Conservation (phyloP, 805 yeast species). For the Schwanniomyces pseudopolymorphus region DNA sequence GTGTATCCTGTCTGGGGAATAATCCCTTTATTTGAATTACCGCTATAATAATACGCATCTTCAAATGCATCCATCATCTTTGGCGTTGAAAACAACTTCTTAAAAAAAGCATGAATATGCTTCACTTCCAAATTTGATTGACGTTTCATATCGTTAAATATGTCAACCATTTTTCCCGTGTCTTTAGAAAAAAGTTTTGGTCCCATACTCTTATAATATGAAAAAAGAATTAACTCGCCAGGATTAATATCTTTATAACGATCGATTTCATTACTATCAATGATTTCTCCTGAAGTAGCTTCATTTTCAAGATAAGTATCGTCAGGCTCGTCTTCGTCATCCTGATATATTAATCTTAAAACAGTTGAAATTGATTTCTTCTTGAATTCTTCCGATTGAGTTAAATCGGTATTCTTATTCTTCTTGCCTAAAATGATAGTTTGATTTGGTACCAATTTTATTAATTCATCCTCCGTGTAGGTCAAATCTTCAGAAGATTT, state of each 20-base stretch:
- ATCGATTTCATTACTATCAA: slow-evolving; percentile 5
- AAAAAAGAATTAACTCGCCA: slow-evolving; percentile 41
- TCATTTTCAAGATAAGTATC: slow-evolving; percentile 65
- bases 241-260: neutral
- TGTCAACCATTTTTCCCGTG: neutral
- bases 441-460: neutral
- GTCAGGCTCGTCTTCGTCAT: slow-evolving; percentile 85
- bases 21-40: slow-evolving; percentile 15
- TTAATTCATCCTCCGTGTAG: slow-evolving; percentile 11
- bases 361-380: slow-evolving; percentile 62
- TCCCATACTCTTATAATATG: slow-evolving; percentile 48
- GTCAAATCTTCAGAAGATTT: slow-evolving; percentile 5
- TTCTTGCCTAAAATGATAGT: slow-evolving; percentile 35
- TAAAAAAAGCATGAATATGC: slow-evolving; percentile 91
- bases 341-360: slow-evolving; percentile 60
- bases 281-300: slow-evolving; percentile 29
- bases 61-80: slow-evolving; percentile 60
- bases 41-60: slow-evolving; percentile 51
- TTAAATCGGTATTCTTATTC: slow-evolving; percentile 9
- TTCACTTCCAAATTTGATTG: slow-evolving; percentile 78
- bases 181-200: slow-evolving; percentile 40
- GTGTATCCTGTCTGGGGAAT: slow-evolving; percentile 1
- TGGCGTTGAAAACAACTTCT: slow-evolving; percentile 69
- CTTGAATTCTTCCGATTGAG: slow-evolving; percentile 42
- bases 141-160: slow-evolving; percentile 50